Conservation (phyloP, 2,329 filamentous ascomycete genomes). For the Stagonosporopsis rhizophila region DNA sequence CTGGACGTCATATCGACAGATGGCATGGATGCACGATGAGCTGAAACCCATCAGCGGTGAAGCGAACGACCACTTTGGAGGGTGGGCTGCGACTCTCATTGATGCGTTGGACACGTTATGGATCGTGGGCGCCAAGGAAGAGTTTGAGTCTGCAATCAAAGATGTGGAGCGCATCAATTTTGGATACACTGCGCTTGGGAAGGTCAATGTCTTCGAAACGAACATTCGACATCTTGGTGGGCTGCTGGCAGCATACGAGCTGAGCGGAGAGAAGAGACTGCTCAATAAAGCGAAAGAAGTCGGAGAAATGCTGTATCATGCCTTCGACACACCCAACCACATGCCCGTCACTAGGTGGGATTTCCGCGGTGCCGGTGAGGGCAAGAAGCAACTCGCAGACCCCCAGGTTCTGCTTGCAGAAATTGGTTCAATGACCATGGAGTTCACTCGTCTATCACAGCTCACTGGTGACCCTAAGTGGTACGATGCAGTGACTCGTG, state of each 20-base stretch:
- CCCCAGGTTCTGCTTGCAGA: constrained; percentile 54
- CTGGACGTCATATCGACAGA: constrained; percentile 54
- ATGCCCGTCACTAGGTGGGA: constrained; percentile 71
- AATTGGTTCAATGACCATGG: constrained; percentile 56
- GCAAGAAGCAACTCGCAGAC: constrained; percentile 51
- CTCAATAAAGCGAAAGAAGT: constrained; percentile 81
- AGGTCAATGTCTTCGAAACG: constrained; percentile 59
- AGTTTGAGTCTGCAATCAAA: constrained; percentile 56
- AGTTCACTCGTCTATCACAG: constrained; percentile 57
- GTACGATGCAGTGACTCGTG: constrained; percentile 55
- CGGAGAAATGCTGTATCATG: constrained; percentile 79
- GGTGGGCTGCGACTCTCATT: constrained; percentile 57
- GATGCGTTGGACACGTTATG: constrained; percentile 57
- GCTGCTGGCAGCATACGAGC: constrained; percentile 83
- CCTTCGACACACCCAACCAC: constrained; percentile 91
- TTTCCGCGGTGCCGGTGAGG: constrained; percentile 47
- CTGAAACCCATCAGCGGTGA: constrained; percentile 54
- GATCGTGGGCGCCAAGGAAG: constrained; percentile 57
- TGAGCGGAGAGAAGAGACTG: constrained; percentile 76
- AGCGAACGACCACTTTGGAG: constrained; percentile 53
- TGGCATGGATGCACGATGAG: constrained; percentile 60
- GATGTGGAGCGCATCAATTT: constrained; percentile 55
- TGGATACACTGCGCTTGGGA: constrained; percentile 46
- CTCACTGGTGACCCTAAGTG: constrained; percentile 55
- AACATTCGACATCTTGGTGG: constrained; percentile 85